Conservation (phyloP, 139 green algal genomes). For the Picochlorum costavermella region DNA sequence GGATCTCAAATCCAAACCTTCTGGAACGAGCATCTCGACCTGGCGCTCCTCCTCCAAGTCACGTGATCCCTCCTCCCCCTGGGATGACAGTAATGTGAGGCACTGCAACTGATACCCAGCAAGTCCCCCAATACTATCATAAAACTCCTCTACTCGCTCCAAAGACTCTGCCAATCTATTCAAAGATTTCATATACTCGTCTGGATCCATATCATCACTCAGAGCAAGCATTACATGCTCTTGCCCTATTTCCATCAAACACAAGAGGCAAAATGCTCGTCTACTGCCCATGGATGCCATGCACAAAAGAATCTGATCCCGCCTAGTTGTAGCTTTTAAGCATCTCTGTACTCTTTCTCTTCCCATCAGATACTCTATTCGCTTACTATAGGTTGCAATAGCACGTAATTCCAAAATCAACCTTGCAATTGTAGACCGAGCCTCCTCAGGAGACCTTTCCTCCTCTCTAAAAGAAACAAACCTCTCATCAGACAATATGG, state of each 20-base stretch:
- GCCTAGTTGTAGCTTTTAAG: neutral
- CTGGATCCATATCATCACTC: slow-evolving; percentile 3
- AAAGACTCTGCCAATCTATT: slow-evolving; percentile 26
- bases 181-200: slow-evolving; percentile 16
- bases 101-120: slow-evolving; percentile 85
- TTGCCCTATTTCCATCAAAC: slow-evolving; percentile 43
- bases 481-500: too few species aligned
- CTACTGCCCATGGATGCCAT: slow-evolving; percentile 15
- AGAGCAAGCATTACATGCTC: slow-evolving; percentile 35
- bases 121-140: slow-evolving; percentile 90
- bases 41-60: neutral
- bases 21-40: slow-evolving; percentile 46
- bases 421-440: too few species aligned
- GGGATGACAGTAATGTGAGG: slow-evolving; percentile 58
- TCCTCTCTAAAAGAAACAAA: too few species aligned
- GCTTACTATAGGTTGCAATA: too few species aligned
- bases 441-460: too few species aligned
- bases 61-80: neutral
- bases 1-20: slow-evolving; percentile 53
- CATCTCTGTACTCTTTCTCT: too few species aligned
- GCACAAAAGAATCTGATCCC: neutral
- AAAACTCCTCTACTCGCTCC: slow-evolving; percentile 71
- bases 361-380: too few species aligned
- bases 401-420: too few species aligned
- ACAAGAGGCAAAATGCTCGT: slow-evolving; percentile 31